Evolutionary conservation across 331 rosid species (phyloP).

Genomic region (Malus hybrid): DNA sequence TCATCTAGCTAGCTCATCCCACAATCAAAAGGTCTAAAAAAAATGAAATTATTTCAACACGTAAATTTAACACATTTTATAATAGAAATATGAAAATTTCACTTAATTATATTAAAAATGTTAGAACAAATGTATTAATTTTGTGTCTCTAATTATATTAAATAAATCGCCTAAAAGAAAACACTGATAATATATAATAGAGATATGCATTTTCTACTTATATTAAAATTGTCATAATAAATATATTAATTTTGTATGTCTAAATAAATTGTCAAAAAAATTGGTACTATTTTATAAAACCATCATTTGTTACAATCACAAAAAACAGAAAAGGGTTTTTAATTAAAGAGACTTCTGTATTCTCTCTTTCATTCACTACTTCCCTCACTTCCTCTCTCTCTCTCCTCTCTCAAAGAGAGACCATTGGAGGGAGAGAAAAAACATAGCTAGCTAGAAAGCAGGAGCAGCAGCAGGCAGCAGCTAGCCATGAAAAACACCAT

Average conservation of each 20-base stretch:
- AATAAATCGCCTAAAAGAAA: not conserved
- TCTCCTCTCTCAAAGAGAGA: constrained; percentile 13
- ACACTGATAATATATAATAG: no score
- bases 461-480: not conserved
- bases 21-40: not conserved
- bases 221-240: no score
- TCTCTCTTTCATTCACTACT: constrained; percentile 3
- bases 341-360: constrained; percentile 1
- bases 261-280: not conserved
- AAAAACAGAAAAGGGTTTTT: constrained; percentile 6
- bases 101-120: no score
- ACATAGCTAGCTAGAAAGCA: not conserved
- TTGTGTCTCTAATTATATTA: no score
- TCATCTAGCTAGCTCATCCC: not conserved
- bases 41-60: no score
- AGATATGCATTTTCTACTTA: no score
- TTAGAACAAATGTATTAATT: no score
- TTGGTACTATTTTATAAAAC: not conserved
- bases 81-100: no score
- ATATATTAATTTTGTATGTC: no score
- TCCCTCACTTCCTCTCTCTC: not conserved
- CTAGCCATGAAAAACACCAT: constrained; percentile 63
- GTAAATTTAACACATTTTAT: not conserved
- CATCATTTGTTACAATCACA: constrained; percentile 14
- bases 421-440: not conserved